These are phyloP conservation scores for Glebionis coronaria DNA, from an alignment of 129 eudicot genomes.

Conservation along the genomic window DNA sequence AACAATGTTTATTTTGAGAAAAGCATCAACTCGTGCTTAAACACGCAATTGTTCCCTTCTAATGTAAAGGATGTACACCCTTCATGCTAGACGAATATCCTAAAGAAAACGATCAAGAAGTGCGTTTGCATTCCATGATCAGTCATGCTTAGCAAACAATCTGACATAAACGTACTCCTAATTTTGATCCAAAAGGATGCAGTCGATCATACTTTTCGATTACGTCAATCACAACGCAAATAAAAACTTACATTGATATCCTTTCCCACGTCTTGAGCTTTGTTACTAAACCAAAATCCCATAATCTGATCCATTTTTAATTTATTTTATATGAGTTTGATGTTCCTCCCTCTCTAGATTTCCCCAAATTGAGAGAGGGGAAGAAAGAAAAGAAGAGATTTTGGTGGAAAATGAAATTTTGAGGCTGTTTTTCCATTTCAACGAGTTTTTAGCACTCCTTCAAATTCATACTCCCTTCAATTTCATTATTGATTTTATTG, in stretches of 20 bases:
- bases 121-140: too few species aligned
- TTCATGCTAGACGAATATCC: neutral
- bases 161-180: neutral
- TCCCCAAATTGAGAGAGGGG: constrained; percentile 8
- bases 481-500: neutral
- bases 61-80: neutral
- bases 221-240: neutral
- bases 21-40: neutral
- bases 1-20: too few species aligned
- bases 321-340: neutral
- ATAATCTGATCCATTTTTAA: constrained; percentile 5
- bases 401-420: neutral
- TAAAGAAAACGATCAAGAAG: neutral
- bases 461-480: neutral
- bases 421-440: neutral
- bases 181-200: too few species aligned
- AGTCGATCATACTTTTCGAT: neutral
- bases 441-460: neutral
- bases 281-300: constrained; percentile 25
- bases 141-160: too few species aligned
- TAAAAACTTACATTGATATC: constrained; percentile 9
- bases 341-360: neutral
- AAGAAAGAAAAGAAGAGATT: neutral
- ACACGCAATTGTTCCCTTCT: neutral
- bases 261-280: constrained; percentile 8